Conservation (phyloP, 2,329 filamentous ascomycete species). For the Epichloe sylvatica region DNA sequence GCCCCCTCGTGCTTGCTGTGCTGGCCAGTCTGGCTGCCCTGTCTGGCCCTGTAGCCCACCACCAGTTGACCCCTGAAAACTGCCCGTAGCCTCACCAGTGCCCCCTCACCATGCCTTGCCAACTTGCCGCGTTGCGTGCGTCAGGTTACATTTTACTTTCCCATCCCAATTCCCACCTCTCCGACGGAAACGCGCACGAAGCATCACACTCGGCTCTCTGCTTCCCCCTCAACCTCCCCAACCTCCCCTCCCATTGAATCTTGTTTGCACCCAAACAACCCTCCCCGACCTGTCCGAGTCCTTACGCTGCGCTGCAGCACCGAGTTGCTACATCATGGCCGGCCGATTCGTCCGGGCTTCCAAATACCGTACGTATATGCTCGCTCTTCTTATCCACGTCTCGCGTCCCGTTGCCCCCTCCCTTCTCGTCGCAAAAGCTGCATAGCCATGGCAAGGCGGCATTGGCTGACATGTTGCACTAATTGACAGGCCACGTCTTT, state of each 20-base stretch:
- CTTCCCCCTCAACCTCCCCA: slow-evolving; percentile 6
- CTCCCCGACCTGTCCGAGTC: not conserved
- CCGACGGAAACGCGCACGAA: not conserved
- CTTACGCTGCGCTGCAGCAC: slow-evolving; percentile 6
- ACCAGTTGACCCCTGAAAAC: no score
- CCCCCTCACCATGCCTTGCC: not conserved
- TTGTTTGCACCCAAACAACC: not conserved
- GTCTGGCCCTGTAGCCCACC: no score
- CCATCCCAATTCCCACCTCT: not conserved
- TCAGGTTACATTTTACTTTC: not conserved
- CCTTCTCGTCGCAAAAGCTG: not conserved
- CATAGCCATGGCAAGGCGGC: not conserved
- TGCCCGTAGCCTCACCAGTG: not conserved
- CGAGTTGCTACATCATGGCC: slow-evolving; percentile 31
- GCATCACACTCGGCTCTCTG: slow-evolving; percentile 2
- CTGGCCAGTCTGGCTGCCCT: no score
- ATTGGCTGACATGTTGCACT: not conserved
- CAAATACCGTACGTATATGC: slow-evolving; percentile 45
- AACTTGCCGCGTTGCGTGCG: not conserved
- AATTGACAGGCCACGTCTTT: slow-evolving; percentile 76
- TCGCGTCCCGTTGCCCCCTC: not conserved
- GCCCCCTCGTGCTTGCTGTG: no score
- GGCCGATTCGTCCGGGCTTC: slow-evolving; percentile 54
- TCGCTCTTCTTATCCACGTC: not conserved
- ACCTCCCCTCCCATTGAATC: slow-evolving; percentile 6